These are phyloP conservation scores for Bipolaris gigantea DNA, from an alignment of 2,329 filamentous ascomycete genomes.

Conservation along the genomic window DNA sequence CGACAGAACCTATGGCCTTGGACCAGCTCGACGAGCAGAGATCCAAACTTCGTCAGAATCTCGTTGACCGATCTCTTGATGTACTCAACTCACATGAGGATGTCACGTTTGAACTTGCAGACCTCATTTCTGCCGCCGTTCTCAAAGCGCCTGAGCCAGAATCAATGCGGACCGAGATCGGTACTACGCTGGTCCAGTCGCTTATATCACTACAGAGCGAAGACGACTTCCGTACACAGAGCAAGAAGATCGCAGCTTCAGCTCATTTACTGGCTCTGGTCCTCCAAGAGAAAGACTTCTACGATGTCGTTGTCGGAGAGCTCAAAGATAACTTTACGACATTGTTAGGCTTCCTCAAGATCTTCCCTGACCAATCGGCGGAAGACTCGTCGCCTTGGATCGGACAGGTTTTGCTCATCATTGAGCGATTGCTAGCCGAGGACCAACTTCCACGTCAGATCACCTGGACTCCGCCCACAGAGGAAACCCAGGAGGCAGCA, in stretches of 20 bases:
- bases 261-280: slow-evolving; percentile 89
- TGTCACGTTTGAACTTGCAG: slow-evolving; percentile 86
- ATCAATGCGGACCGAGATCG: slow-evolving; percentile 71
- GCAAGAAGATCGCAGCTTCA: slow-evolving; percentile 81
- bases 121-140: slow-evolving; percentile 76
- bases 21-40: slow-evolving; percentile 81
- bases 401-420: slow-evolving; percentile 82
- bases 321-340: slow-evolving; percentile 76
- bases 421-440: slow-evolving; percentile 87
- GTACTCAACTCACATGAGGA: slow-evolving; percentile 85
- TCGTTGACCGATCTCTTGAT: slow-evolving; percentile 89
- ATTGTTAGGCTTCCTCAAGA: slow-evolving; percentile 77
- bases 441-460: slow-evolving; percentile 79
- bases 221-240: slow-evolving; percentile 57
- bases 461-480: slow-evolving; percentile 65
- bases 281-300: slow-evolving; percentile 80
- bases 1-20: slow-evolving; percentile 58
- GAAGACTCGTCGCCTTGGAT: slow-evolving; percentile 92
- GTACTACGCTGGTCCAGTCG: slow-evolving; percentile 79
- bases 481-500: slow-evolving; percentile 51
- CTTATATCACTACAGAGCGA: slow-evolving; percentile 69
- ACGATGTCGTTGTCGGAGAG: slow-evolving; percentile 71
- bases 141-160: slow-evolving; percentile 62
- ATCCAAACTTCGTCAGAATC: slow-evolving; percentile 68
- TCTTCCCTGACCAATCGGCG: slow-evolving; percentile 64